phyloP scores from a whole-genome alignment of 768 basidiomycete genomes.

The Xerocomus potaroensis region DNA sequence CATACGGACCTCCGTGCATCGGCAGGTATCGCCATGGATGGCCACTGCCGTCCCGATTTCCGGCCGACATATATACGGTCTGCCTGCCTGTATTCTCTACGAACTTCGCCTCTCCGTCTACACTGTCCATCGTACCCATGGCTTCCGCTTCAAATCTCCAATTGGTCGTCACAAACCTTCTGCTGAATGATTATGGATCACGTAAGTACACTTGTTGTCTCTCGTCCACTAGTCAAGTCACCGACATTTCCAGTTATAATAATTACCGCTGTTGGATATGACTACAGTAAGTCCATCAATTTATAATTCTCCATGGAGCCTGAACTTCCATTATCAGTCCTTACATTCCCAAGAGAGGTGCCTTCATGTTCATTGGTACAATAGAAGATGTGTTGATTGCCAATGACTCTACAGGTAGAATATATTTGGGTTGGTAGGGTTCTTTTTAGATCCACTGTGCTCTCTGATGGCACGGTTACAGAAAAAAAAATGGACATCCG shows the following conservation, averaged over 20 bases:
- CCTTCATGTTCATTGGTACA: background rate
- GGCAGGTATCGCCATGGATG: no score
- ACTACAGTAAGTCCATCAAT: background rate
- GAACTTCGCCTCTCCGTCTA: no score
- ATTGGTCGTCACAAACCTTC: no score
- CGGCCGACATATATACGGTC: no score
- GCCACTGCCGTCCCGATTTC: no score
- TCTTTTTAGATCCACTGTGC: background rate
- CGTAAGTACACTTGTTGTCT: no score
- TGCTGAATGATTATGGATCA: no score
- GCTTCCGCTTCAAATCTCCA: no score
- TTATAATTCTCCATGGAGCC: background rate
- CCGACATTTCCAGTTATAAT: background rate
- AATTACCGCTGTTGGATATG: background rate
- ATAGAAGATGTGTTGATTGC: background rate
- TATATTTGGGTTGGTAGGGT: background rate
- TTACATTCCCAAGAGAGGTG: background rate
- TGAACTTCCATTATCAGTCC: background rate
- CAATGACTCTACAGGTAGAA: background rate
- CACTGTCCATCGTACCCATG: no score
- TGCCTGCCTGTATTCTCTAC: no score
- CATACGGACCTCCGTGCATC: no score
- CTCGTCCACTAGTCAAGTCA: no score
- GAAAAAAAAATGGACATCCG: background rate
- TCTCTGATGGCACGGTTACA: background rate